Evolutionary conservation across 73 alveolate species (phyloP).

Genomic region (Tetrahymena malaccensis): DNA sequence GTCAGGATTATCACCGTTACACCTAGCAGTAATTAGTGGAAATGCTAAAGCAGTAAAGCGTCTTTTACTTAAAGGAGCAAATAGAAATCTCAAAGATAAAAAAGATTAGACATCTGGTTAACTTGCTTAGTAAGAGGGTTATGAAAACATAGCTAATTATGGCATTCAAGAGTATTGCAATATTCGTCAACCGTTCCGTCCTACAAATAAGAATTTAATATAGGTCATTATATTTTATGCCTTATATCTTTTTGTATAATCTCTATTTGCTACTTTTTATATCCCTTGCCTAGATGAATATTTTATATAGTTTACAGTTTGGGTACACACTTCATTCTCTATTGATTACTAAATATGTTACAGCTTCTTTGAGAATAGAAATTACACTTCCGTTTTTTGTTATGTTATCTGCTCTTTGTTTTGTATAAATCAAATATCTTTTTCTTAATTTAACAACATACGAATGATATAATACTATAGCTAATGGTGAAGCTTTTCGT

Average conservation of each 20-base stretch:
- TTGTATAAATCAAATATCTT: not conserved
- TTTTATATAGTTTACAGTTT: not conserved
- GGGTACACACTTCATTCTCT: not conserved
- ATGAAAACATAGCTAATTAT: constrained; percentile 4
- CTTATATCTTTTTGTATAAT: not conserved
- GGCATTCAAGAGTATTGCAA: constrained; percentile 16
- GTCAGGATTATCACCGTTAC: constrained; percentile 52
- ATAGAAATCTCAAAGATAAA: constrained; percentile 37
- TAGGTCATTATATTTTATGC: constrained; percentile 8
- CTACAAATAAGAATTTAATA: not conserved
- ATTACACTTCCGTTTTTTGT: not conserved
- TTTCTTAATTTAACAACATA: not conserved
- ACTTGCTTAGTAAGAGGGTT: constrained; percentile 45
- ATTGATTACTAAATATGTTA: not conserved
- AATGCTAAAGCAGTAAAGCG: constrained; percentile 49
- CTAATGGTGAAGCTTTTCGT: not conserved
- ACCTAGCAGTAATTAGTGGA: constrained; percentile 60
- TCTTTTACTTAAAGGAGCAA: constrained; percentile 63
- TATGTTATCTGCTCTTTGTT: not conserved
- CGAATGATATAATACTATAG: not conserved
- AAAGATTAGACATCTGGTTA: constrained; percentile 47
- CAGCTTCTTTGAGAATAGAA: not conserved
- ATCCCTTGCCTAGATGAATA: not conserved
- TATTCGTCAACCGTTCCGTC: constrained; percentile 3
- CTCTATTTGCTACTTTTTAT: not conserved